These are phyloP conservation scores for Diplodia scrobiculata DNA, from an alignment of 2,329 filamentous ascomycete genomes.

Conservation along the genomic window DNA sequence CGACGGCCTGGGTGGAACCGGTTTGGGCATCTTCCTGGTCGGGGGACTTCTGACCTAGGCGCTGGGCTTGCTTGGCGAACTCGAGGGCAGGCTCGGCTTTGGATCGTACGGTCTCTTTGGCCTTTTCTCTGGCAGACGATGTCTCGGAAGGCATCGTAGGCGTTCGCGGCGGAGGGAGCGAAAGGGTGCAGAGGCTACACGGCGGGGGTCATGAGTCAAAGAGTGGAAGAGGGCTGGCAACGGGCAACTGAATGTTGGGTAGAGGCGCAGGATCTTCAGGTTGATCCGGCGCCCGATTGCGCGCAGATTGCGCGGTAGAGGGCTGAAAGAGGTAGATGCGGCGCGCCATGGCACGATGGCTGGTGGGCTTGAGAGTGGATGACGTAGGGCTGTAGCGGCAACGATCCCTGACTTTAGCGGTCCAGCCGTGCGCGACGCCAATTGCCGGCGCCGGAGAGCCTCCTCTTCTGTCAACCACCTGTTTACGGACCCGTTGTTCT, in stretches of 20 bases:
- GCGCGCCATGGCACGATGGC: background rate
- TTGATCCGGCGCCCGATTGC: background rate
- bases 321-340: background rate
- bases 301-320: slow-evolving; percentile 8
- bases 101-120: slow-evolving; percentile 30
- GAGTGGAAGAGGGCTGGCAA: background rate
- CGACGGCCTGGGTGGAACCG: slow-evolving; percentile 58
- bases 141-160: slow-evolving; percentile 19
- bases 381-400: background rate
- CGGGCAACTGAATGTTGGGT: background rate
- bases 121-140: slow-evolving; percentile 30
- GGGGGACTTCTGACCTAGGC: slow-evolving; percentile 47
- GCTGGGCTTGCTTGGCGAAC: slow-evolving; percentile 62
- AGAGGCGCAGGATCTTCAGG: background rate
- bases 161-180: background rate
- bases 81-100: slow-evolving; percentile 53
- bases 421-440: background rate
- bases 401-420: background rate
- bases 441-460: background rate
- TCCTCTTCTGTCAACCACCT: background rate
- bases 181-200: background rate
- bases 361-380: background rate
- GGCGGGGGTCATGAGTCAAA: background rate
- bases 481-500: background rate
- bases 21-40: slow-evolving; percentile 47